phyloP scores from a whole-genome alignment of 2,329 filamentous ascomycete genomes.

The Xylariaceae sp. region DNA sequence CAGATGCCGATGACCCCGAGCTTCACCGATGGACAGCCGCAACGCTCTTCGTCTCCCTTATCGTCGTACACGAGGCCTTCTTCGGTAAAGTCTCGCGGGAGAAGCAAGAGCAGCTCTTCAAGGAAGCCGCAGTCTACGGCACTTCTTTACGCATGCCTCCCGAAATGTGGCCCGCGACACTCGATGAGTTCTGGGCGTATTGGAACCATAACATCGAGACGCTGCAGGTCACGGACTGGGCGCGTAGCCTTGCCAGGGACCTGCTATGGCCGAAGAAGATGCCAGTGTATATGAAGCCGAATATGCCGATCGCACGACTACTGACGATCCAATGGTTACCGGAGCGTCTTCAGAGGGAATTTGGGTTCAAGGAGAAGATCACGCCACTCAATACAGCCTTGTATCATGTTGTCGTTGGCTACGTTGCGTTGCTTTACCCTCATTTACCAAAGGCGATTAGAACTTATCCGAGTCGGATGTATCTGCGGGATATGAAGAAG shows the following conservation, averaged over 20 bases:
- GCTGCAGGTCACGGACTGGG: constrained; percentile 28
- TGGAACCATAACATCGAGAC: constrained; percentile 32
- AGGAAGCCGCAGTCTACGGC: constrained; percentile 4
- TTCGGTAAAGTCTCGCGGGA: constrained; percentile 11
- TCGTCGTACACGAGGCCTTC: constrained; percentile 23
- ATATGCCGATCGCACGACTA: constrained; percentile 24
- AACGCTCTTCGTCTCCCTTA: constrained; percentile 21
- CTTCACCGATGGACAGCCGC: constrained; percentile 27
- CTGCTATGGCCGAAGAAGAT: constrained; percentile 24
- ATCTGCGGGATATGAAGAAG: constrained; percentile 29
- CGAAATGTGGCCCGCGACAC: constrained; percentile 31
- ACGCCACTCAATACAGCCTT: constrained; percentile 13
- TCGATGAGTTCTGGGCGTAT: constrained; percentile 32
- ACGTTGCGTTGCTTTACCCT: constrained; percentile 20
- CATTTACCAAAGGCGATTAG: constrained; percentile 21
- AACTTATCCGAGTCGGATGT: constrained; percentile 22
- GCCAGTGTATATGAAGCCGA: constrained; percentile 20
- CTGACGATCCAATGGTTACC: constrained; percentile 27
- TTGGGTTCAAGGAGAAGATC: constrained; percentile 17
- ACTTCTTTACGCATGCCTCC: constrained; percentile 15
- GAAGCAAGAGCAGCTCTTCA: constrained; percentile 9
- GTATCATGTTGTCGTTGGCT: constrained; percentile 16
- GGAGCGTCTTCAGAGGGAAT: constrained; percentile 22
- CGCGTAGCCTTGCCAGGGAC: constrained; percentile 23
- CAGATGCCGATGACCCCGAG: constrained; percentile 22